These are phyloP conservation scores for Yamadazyma endophytica DNA, from an alignment of 805 yeast genomes.

Conservation along the genomic window DNA sequence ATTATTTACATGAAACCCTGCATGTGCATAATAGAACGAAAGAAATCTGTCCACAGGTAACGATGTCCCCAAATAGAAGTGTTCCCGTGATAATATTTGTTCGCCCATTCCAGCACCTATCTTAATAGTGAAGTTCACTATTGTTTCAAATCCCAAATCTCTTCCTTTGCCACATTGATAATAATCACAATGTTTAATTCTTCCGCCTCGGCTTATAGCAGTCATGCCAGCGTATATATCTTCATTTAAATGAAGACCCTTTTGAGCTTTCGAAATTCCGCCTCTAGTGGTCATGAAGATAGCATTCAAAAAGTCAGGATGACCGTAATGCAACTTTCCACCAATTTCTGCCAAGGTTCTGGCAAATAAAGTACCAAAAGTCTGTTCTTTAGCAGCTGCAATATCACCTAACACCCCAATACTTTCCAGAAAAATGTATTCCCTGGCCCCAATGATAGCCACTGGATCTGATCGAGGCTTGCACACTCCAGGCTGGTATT, in stretches of 20 bases:
- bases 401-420: constrained; percentile 92
- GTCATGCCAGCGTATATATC: constrained; percentile 96
- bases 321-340: constrained; percentile 93
- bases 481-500: constrained; percentile 51
- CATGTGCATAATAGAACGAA: constrained; percentile 94
- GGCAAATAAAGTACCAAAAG: constrained; percentile 94
- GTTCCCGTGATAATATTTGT: constrained; percentile 87
- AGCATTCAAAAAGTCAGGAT: constrained; percentile 90
- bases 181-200: constrained; percentile 92
- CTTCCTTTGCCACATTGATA: constrained; percentile 97
- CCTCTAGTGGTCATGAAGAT: constrained; percentile 94
- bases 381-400: constrained; percentile 97
- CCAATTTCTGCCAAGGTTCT: constrained; percentile 92
- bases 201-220: constrained; percentile 84
- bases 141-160: constrained; percentile 90
- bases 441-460: constrained; percentile 93
- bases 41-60: constrained; percentile 85
- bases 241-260: constrained; percentile 87
- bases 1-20: constrained; percentile 93
- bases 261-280: constrained; percentile 92
- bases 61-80: constrained; percentile 85
- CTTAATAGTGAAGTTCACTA: constrained; percentile 88
- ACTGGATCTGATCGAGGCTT: constrained; percentile 36
- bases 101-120: constrained; percentile 99
- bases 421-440: constrained; percentile 89